Evolutionary conservation across 345 rosid genomes (phyloP).

Genomic region (Dipteronia dyeriana): DNA sequence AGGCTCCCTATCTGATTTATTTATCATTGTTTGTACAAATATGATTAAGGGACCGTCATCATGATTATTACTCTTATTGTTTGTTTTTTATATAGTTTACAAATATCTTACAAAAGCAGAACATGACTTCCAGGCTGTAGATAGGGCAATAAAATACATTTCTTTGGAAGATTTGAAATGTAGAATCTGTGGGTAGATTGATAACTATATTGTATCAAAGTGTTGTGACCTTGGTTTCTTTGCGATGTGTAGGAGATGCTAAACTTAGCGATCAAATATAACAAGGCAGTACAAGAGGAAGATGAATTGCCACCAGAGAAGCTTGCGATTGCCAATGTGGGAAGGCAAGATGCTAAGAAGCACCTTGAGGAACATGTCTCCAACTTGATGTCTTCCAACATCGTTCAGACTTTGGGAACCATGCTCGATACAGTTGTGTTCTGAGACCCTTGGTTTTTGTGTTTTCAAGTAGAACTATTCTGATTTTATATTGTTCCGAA

Average conservation of each 20-base stretch:
- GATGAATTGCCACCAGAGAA: conserved; percentile 95
- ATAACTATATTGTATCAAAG: not conserved
- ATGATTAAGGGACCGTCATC: too few species aligned
- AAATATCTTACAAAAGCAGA: not conserved
- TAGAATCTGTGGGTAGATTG: not conserved
- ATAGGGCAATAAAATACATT: not conserved
- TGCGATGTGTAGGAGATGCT: conserved; percentile 80
- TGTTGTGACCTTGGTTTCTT: not conserved
- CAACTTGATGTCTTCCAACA: conserved; percentile 97
- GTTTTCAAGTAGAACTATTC: not conserved
- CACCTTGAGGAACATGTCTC: conserved; percentile 97
- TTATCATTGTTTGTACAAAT: not conserved
- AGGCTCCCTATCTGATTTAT: not conserved
- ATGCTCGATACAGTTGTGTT: conserved; percentile 98
- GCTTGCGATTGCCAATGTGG: conserved; percentile 89
- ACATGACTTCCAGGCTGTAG: not conserved
- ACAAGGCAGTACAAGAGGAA: conserved; percentile 98
- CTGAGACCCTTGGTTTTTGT: conserved; percentile 29
- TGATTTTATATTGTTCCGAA: not conserved
- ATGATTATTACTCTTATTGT: not conserved
- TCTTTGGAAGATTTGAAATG: not conserved
- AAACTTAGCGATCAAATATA: conserved; percentile 74
- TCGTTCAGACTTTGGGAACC: conserved; percentile 92
- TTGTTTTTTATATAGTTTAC: not conserved
- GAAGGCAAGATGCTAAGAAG: conserved; percentile 98